Conservation (phyloP, 208 protist species). For the Strigomonas culicis region DNA sequence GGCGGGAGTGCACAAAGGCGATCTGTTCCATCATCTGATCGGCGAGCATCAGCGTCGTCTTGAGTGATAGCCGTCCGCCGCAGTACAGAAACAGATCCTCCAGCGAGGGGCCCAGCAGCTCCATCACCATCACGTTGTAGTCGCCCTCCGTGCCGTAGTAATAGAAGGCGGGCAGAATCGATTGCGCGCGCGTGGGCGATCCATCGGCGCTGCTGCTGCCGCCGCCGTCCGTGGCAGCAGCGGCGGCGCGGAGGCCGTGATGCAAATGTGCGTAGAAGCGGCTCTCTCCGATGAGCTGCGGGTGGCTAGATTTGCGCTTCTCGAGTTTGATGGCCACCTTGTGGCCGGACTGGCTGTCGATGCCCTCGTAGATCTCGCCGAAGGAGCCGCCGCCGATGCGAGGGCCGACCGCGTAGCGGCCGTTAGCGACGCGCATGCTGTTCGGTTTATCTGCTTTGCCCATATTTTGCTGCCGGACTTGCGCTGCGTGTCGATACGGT, state of each 20-base stretch:
- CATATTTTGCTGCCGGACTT: conserved; percentile 4
- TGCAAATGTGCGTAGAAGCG: conserved; percentile 60
- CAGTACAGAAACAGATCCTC: conserved; percentile 93
- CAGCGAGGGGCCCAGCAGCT: conserved; percentile 89
- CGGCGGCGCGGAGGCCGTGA: neutral
- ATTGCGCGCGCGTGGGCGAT: neutral
- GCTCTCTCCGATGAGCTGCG: conserved; percentile 91
- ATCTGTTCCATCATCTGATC: conserved; percentile 91
- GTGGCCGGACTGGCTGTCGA: conserved; percentile 69
- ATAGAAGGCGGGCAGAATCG: conserved; percentile 1
- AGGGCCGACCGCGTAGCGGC: conserved; percentile 94
- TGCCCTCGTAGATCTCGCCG: conserved; percentile 92
- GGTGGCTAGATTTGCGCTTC: conserved; percentile 85
- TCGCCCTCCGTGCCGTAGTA: conserved; percentile 91
- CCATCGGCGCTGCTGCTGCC: neutral
- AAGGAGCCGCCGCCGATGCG: conserved; percentile 98
- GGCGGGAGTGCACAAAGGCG: conserved; percentile 93
- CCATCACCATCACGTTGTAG: conserved; percentile 94
- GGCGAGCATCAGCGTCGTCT: conserved; percentile 92
- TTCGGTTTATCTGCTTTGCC: neutral
- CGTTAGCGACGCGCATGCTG: conserved; percentile 93
- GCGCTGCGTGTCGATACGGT: conserved; percentile 1
- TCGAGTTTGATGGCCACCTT: conserved; percentile 92
- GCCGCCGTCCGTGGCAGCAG: neutral
- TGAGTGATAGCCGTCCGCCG: conserved; percentile 82